Conservation (phyloP, 83 land plant species). For the Larix sibirica region DNA sequence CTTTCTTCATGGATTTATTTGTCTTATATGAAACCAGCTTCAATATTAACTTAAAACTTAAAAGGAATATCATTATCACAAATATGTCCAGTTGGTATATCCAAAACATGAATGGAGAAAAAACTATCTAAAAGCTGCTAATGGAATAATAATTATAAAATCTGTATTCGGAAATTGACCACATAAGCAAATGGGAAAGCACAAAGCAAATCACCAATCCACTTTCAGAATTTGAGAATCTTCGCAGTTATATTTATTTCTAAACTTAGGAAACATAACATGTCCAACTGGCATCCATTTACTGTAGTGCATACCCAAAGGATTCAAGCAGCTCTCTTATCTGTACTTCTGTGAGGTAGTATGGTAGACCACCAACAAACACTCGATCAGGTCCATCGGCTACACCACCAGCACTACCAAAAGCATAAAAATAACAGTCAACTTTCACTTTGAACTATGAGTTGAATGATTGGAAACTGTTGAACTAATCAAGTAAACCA, state of each 20-base stretch:
- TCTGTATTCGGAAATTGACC: no score
- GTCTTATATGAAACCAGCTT: no score
- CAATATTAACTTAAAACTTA: no score
- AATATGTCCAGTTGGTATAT: no score
- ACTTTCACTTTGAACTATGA: not conserved
- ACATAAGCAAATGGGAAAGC: no score
- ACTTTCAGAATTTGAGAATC: not conserved
- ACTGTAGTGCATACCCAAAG: conserved; percentile 37
- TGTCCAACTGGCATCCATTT: not conserved
- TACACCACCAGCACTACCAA: not conserved
- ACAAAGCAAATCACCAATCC: no score
- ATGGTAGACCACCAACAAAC: conserved; percentile 95
- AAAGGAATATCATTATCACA: no score
- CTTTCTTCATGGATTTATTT: no score
- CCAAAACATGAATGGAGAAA: no score
- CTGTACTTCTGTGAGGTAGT: conserved; percentile 86
- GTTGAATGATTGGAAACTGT: not conserved
- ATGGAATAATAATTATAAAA: no score
- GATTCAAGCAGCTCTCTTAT: conserved; percentile 89
- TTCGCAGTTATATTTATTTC: not conserved
- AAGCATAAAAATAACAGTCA: conserved; percentile 4
- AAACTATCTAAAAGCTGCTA: no score
- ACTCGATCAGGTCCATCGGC: conserved; percentile 92
- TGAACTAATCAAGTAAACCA: no score
- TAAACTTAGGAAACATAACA: not conserved